Percentiles rank a stretch among this genome's conserved stretches.
These are phyloP conservation scores for Yamadazyma mexicana DNA, from an alignment of 1,139 yeast genomes.

Conservation along the genomic window DNA sequence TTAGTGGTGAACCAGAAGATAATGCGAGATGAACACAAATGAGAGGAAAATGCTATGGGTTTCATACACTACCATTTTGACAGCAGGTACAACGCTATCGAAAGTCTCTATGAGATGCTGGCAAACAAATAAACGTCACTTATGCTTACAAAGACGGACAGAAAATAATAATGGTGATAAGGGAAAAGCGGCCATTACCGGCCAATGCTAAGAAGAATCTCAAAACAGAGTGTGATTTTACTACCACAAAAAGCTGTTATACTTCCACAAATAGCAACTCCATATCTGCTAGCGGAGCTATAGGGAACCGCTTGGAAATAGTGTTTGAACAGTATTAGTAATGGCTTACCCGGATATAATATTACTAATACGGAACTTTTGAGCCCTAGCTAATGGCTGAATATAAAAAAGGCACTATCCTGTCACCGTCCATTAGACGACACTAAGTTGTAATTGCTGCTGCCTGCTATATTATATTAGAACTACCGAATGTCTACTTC, in stretches of 20 bases:
- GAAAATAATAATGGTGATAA: constrained; percentile 71
- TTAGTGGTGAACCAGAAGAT: constrained; percentile 55
- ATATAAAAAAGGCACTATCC: no score
- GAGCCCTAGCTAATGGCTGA: neutral
- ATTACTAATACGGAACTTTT: neutral
- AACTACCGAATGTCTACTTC: constrained; percentile 14
- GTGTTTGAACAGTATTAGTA: no score
- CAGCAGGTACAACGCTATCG: constrained; percentile 71
- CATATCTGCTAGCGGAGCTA: no score
- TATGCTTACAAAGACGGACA: constrained; percentile 71
- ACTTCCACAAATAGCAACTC: no score
- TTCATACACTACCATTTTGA: constrained; percentile 60
- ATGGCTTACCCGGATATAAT: no score
- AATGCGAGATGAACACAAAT: constrained; percentile 46
- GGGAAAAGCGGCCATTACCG: constrained; percentile 72
- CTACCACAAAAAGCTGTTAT: neutral
- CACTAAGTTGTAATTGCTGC: no score
- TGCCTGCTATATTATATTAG: no score
- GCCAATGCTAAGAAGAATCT: constrained; percentile 50
- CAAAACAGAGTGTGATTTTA: neutral
- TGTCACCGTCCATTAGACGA: no score
- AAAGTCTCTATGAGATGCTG: constrained; percentile 64
- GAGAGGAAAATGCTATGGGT: constrained; percentile 64
- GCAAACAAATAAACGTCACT: constrained; percentile 64
- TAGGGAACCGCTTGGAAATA: no score